Evolutionary conservation across 2,329 filamentous ascomycete species (phyloP), one percentile per base, ranked within the genome.

Genomic region (Talaromyces rugulosus): DNA sequence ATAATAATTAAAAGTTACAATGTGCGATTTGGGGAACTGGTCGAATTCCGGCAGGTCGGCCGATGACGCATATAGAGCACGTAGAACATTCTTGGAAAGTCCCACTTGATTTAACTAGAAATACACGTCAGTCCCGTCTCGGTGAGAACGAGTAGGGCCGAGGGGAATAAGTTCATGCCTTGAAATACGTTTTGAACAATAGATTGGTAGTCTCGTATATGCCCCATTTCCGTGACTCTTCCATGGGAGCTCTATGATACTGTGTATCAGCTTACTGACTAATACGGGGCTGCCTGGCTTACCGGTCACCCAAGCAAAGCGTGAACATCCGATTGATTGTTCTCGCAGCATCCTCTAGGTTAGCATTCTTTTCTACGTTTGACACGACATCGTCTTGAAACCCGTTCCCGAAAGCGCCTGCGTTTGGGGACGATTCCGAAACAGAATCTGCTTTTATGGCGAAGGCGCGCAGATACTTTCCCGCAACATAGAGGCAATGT

Each of bases 161-260:
- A 4, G 52, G 9, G 14, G 50, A 33, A 12, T 40, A 18, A 6
- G 51, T 27, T 36, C 58, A 44, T 75, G 82, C 83, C 78, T 91
- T 96, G 81, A 99, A 99, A 76, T 98, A 97, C 1, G 93, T 98
- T 78, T 98, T 98, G 85, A 99, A 99, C 14, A 97, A 82, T 7
- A 99, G 84, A 72, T 96, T 98, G 71, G 93, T 92, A 66, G 94
- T 89, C 75, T 92, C 93, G 80, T 99, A 99, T 55, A 96, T 90
- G 6, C 92, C 96, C 95, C 95, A 99, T 85, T 98, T 99, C 60
- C 95, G 87, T 8, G 94, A 97, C 70, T 96, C 90, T 71, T 92
- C 87, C 52, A 97, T 81, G 14, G 90, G 87, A 64, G 90, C 90
- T 76, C 91, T 94, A 70, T 18, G 34, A 34, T 16, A 31, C 33